Base-by-base conservation (phyloP, 345 rosid genomes). In the Brassica incana region DNA sequence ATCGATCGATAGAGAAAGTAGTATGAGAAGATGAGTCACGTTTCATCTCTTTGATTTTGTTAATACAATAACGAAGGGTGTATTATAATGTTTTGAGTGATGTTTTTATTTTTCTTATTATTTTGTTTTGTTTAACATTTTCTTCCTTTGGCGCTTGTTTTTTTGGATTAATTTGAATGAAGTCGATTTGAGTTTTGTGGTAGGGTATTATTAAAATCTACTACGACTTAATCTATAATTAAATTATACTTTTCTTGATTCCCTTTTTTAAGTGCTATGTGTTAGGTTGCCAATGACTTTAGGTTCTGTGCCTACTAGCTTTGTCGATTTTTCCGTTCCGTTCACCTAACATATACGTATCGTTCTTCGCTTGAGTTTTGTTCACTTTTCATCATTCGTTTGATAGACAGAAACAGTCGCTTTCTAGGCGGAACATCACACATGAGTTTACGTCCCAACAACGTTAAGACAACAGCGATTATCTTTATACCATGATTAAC, bases 101-200 rank as follows among this genome's bases (percentile, higher is more conserved):
- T 58, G 77, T 58, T 8, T 56, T 73, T 67, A 1, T 29, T 29
- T 58, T 58, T 40, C 25, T 54, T 15, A 7, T 16, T 54, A 16
- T 54, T 15, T 54, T 54, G 60, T 9, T 54, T 54, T 45, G 59
- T 54, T 59, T 4, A 5, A n/a, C 45, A 6, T 33, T 73, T 69
- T 54, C 11, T 50, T 32, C 11, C 6, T 66, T 78, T 67, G 82
- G 82, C 82, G 82, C 82, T 78, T 78, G 69, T 78, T 73, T 72
- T 54, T 16, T 73, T 77, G 69, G 16, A 54, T 32, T 73, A 29
- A 59, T 73, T 79, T 73, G 82, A 79, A 79, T 73, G 9, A 72
- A 78, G 73, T 78, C 72, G 64, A 69, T 71, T 71, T 66, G 78
- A 73, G 82, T 73, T 78, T 67, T 67, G 63, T 78, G 82, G 78